Evolutionary conservation across 78 protist species (phyloP).

Genomic region (Chrysochromulina tobinii): DNA sequence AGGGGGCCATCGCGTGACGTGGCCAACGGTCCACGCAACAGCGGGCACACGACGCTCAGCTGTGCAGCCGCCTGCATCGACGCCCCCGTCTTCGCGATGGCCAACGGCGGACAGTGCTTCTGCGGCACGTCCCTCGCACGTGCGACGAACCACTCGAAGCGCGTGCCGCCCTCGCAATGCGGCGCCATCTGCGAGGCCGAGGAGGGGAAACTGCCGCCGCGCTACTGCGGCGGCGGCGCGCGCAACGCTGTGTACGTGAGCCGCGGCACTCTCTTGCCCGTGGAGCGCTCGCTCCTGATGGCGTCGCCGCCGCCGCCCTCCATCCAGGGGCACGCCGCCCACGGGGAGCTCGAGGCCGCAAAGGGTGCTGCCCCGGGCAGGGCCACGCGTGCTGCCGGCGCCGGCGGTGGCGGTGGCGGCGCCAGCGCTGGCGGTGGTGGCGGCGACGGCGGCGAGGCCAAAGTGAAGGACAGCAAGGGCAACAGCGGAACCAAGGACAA

Average conservation of each 20-base stretch:
- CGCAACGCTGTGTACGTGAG: neutral
- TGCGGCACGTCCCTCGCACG: neutral
- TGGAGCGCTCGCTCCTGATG: too few species aligned
- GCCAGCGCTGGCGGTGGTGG: too few species aligned
- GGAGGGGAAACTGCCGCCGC: neutral
- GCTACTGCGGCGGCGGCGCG: neutral
- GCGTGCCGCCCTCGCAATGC: neutral
- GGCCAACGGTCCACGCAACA: neutral
- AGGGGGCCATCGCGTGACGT: neutral
- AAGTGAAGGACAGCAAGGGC: too few species aligned
- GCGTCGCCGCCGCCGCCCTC: too few species aligned
- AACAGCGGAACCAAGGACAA: too few species aligned
- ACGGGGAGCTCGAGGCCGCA: too few species aligned
- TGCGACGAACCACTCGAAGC: neutral
- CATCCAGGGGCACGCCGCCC: too few species aligned
- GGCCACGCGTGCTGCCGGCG: too few species aligned
- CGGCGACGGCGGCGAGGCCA: too few species aligned
- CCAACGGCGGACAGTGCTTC: constrained; percentile 13
- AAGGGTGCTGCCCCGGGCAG: too few species aligned
- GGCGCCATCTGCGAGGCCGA: neutral
- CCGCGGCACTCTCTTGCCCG: too few species aligned
- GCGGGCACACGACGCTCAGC: neutral
- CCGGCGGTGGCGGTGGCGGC: too few species aligned
- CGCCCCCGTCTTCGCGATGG: neutral
- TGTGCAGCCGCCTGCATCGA: constrained; percentile 17